phyloP scores from a whole-genome alignment of 2,329 filamentous ascomycete species.

The Neofusicoccum parvum region DNA sequence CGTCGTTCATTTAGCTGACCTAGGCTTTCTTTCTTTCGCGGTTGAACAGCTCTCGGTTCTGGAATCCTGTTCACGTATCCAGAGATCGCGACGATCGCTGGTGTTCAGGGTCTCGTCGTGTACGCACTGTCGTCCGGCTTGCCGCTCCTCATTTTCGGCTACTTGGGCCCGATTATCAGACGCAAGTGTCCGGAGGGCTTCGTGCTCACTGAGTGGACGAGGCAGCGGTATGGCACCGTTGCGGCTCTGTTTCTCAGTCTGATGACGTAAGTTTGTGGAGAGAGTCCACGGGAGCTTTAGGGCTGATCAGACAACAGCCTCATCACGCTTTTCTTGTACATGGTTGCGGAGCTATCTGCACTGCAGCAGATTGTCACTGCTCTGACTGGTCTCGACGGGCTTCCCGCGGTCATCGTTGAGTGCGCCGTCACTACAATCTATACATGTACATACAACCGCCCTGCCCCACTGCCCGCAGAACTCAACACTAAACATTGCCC shows the following conservation, averaged over 20 bases:
- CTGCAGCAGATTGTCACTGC: constrained; percentile 76
- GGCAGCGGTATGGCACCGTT: constrained; percentile 72
- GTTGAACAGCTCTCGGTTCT: constrained; percentile 70
- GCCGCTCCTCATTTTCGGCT: constrained; percentile 74
- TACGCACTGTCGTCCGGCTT: constrained; percentile 74
- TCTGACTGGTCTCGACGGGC: constrained; percentile 72
- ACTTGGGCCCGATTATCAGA: constrained; percentile 75
- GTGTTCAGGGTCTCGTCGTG: constrained; percentile 75
- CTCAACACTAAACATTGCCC: constrained; percentile 6
- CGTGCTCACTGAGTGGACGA: constrained; percentile 81
- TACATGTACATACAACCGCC: constrained; percentile 61
- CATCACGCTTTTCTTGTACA: constrained; percentile 82
- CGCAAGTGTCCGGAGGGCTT: constrained; percentile 81
- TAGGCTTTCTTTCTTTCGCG: constrained; percentile 29
- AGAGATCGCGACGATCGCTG: constrained; percentile 75
- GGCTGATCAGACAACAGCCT: constrained; percentile 44
- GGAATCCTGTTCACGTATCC: constrained; percentile 84
- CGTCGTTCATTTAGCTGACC: constrained; percentile 32
- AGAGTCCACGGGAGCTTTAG: background rate
- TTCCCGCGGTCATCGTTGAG: constrained; percentile 77
- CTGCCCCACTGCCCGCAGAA: background rate
- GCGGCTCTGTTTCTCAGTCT: constrained; percentile 74
- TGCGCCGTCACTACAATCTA: constrained; percentile 80
- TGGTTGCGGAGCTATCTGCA: constrained; percentile 81
- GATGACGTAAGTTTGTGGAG: constrained; percentile 57